Base-by-base conservation (phyloP, 1,284 basidiomycete species). In the Fomitopsis schrenkii region DNA sequence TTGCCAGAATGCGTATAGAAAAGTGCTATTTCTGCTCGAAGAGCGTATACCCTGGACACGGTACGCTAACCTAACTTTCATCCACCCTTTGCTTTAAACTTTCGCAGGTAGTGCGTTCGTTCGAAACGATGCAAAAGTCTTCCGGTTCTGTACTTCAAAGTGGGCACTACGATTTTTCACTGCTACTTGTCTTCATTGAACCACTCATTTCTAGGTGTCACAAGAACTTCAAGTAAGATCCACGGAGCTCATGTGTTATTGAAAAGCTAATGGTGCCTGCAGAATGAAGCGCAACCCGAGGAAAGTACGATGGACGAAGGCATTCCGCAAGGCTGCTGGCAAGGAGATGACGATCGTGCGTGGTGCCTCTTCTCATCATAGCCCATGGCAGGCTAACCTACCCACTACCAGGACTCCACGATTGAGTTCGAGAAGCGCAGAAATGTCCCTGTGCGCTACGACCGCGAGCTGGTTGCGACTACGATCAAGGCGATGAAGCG, bases 211-310 rank as follows among this genome's bases (percentile, higher is more conserved):
- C 14, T 40, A 95, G 93, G 82, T 95, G 95, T 74, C 93, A 97
- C 76, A 98, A 98, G 79, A 98, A 97, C 79, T 98, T 98, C 86
- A 98, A 98, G 93, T 94, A 68, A 68, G 81, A 66, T 10, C 5
- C 22, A 59, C 26, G 28, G 5, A 52, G 2, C 14, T 22, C n/a
- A 35, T 15, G 14, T 10, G 36, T 46, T 19, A 46, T 57, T 41
- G 57, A 5, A 50, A 3, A 38, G 4, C 33, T 41, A 15, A 30
- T 44, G 52, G 30, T 17, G 9, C 30, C 40, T 57, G 6, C 70
- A 97, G 95, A 79, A 98, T 99, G 97, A 99, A 99, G 83, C 91
- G 97, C 57, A 99, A 99, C 79, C 97, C 97, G 55, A 88, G 97
- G 66, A 99, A 99, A 80, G 96, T 99, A 57, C 86, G 94, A 71